A percentile compares a stretch with the other conserved stretches of the same genome.
phyloP scores from a whole-genome alignment of 495 filamentous ascomycete genomes.

The Thermothielavioides terrestris region DNA sequence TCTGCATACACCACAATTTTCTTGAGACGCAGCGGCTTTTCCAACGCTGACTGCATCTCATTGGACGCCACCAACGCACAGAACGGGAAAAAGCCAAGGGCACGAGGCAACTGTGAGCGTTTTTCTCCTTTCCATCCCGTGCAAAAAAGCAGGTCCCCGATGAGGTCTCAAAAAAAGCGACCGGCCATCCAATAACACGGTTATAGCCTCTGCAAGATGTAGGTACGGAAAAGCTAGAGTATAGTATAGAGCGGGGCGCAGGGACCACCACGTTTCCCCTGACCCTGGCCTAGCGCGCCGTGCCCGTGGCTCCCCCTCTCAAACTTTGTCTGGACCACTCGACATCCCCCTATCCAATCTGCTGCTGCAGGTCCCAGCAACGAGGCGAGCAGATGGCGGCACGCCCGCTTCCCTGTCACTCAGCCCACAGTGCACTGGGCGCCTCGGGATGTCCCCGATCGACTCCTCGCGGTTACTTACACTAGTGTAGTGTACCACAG shows the following conservation, averaged over 20 bases:
- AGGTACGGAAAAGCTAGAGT: no score
- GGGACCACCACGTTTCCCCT: conserved; percentile 5
- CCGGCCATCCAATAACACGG: conserved; percentile 4
- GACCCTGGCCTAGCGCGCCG: no score
- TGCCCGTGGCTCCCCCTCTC: background rate
- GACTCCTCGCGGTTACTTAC: no score
- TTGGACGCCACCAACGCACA: conserved; percentile 3
- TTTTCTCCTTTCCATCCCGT: background rate
- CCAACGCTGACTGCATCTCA: background rate
- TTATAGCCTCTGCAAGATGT: conserved; percentile 1
- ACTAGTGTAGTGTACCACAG: no score
- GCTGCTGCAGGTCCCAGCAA: background rate
- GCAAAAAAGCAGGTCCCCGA: no score
- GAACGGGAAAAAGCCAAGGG: background rate
- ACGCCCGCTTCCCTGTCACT: background rate
- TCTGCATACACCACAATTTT: no score
- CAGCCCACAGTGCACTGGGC: no score
- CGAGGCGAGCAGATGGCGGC: background rate
- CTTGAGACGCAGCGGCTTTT: no score
- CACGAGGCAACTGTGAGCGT: conserved; percentile 3
- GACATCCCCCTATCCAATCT: no score
- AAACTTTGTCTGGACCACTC: no score
- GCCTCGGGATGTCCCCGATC: no score
- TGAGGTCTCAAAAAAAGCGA: background rate
- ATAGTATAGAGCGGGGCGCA: no score